Percentiles rank a stretch among this genome's conserved stretches.
Evolutionary conservation across 495 filamentous ascomycete genomes (phyloP).

Genomic region (Neurospora discreta): DNA sequence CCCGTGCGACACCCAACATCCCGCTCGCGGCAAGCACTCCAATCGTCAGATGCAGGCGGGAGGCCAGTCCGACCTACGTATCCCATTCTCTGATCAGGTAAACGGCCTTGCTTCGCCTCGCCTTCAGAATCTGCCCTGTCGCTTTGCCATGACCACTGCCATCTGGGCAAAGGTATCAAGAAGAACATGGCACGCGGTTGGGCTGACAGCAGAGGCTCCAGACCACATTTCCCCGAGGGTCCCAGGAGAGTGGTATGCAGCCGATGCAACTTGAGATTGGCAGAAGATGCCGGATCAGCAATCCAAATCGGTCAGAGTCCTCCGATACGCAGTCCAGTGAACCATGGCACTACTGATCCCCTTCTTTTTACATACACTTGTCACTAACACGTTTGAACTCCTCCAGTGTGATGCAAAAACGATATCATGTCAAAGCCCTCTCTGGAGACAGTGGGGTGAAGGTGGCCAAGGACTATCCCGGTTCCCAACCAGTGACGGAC

Average conservation of each 20-base stretch:
- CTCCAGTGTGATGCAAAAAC: background rate
- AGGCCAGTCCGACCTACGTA: background rate
- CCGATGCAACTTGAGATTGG: background rate
- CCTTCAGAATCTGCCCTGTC: background rate
- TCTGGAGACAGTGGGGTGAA: background rate
- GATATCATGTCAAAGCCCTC: background rate
- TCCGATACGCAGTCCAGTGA: background rate
- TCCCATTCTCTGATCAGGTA: background rate
- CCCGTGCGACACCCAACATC: background rate
- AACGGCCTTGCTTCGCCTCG: background rate
- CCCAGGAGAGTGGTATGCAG: background rate
- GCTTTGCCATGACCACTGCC: background rate
- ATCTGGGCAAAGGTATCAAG: background rate
- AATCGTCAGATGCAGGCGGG: background rate
- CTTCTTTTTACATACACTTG: background rate
- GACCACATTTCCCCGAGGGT: background rate
- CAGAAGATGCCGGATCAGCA: background rate
- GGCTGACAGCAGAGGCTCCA: background rate
- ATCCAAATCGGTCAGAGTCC: background rate
- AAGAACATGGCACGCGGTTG: background rate
- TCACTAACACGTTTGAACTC: background rate
- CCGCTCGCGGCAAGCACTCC: background rate
- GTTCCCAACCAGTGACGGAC: background rate
- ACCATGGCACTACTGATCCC: background rate
- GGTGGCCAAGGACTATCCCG: background rate